Evolutionary conservation across 306 rosid genomes (phyloP), one percentile per base, ranked within the genome.

Genomic region (Medicago lupulina): DNA sequence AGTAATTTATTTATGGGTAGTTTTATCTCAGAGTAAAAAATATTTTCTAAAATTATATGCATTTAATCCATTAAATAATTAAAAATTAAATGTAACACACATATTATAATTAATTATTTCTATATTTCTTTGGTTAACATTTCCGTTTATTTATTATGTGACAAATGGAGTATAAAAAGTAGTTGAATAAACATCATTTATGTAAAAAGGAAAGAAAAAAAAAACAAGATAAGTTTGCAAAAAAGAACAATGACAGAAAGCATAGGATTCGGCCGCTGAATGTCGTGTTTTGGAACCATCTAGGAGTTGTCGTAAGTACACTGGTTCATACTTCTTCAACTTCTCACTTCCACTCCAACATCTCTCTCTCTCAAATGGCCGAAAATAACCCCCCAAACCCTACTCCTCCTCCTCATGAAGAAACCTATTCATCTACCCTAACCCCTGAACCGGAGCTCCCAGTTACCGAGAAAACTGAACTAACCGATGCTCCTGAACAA

Each of bases 281-380:
- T 69, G 74, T 69, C 19, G 13, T 47, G 39, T 69, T 23, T 46
- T 9, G 14, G 40, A 10, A 2, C 34, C 44, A 47, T 17, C 44
- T n/a, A 51, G 38, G 38, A 34, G 4, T 28, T 28, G 31, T 28
- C 4, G 31, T 28, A 3, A 28, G 31, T 28, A 28, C 31, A 18
- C 13, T 53, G n/a, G n/a, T n/a, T n/a, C n/a, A n/a, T n/a, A n/a
- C n/a, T 43, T 25, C 17, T 25, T 28, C 70, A 4, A 67, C 11
- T 7, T 25, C 47, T 4, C 8, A 4, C 7, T 23, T 4, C 40
- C 16, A 4, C 47, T 63, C 21, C 68, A 62, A 1, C 16, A n/a
- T 21, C 16, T 67, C 17, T 28, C 63, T 46, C 76, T 17, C 3
- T 31, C 17, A 39, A 70, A 89, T 89, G 95, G 90, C 92, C 16